Evolutionary conservation across 768 basidiomycete species (phyloP).

Genomic region (Calvatia gigantea): DNA sequence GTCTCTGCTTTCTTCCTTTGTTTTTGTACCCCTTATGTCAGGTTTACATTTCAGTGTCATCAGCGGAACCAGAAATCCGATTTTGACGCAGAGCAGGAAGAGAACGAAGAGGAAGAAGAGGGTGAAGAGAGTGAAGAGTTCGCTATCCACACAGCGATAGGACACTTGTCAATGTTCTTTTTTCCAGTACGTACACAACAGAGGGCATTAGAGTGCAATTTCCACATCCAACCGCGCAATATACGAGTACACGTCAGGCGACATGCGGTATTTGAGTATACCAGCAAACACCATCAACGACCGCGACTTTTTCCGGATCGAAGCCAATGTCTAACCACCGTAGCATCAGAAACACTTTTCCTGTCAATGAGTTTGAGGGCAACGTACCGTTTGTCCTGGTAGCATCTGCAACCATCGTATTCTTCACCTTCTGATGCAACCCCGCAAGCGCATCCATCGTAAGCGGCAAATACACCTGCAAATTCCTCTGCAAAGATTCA

Average conservation of each 20-base stretch:
- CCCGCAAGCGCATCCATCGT: conserved; percentile 91
- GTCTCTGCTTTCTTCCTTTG: conserved; percentile 20
- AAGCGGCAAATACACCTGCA: conserved; percentile 83
- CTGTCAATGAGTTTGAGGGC: conserved; percentile 4
- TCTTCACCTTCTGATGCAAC: conserved; percentile 76
- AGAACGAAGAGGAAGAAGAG: conserved; percentile 23
- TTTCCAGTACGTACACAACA: conserved; percentile 2
- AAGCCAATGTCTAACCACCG: conserved; percentile 50
- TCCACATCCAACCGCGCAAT: conserved; percentile 83
- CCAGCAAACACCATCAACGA: conserved; percentile 88
- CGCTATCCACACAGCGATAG: conserved; percentile 39
- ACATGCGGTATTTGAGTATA: conserved; percentile 85
- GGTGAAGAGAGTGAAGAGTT: conserved; percentile 30
- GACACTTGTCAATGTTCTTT: neutral
- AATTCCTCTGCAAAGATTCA: conserved; percentile 83
- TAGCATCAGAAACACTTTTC: conserved; percentile 15
- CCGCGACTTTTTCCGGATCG: conserved; percentile 75
- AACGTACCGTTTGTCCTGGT: conserved; percentile 72
- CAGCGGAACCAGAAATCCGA: neutral
- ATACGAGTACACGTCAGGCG: conserved; percentile 86
- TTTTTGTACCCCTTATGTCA: neutral
- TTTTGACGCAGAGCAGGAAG: conserved; percentile 8
- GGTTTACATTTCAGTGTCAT: conserved; percentile 2
- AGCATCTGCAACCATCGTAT: conserved; percentile 66
- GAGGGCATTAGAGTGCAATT: conserved; percentile 56